Percentiles rank a stretch among this genome's conserved stretches.
Evolutionary conservation across 225 moss, liverwort and hornwort species (phyloP).

Genomic region (Climacium dendroides): DNA sequence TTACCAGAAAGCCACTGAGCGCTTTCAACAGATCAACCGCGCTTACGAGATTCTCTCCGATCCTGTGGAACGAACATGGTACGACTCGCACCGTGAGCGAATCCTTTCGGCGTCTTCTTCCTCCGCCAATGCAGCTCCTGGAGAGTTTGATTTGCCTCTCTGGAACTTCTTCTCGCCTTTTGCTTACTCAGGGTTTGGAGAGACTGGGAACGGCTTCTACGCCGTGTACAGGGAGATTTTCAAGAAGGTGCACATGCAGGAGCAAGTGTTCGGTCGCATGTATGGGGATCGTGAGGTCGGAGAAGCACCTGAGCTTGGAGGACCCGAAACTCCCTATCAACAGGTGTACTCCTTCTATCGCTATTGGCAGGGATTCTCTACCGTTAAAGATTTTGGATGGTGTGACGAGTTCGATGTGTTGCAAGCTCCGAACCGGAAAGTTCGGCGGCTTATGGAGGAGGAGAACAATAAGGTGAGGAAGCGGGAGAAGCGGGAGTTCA

Average conservation of each 20-base stretch:
- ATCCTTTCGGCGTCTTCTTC: slow-evolving; percentile 18
- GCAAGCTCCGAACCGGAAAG: slow-evolving; percentile 63
- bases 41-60: slow-evolving; percentile 92
- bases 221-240: slow-evolving; percentile 70
- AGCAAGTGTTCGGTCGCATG: slow-evolving; percentile 77
- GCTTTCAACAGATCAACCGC: slow-evolving; percentile 72
- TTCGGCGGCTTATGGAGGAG: slow-evolving; percentile 78
- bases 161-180: slow-evolving; percentile 83
- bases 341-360: slow-evolving; percentile 71
- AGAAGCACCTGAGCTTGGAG: slow-evolving; percentile 68
- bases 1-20: slow-evolving; percentile 62
- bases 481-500: slow-evolving; percentile 59
- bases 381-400: slow-evolving; percentile 88
- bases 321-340: slow-evolving; percentile 25
- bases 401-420: slow-evolving; percentile 73
- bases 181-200: slow-evolving; percentile 71
- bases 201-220: slow-evolving; percentile 70
- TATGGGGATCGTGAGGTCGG: slow-evolving; percentile 57
- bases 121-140: slow-evolving; percentile 25
- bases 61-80: slow-evolving; percentile 89
- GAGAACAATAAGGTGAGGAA: slow-evolving; percentile 84
- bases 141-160: slow-evolving; percentile 70
- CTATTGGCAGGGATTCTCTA: slow-evolving; percentile 72
- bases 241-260: slow-evolving; percentile 69
- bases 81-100: slow-evolving; percentile 75